These are phyloP conservation scores for Globisporangium ultimum DNA, from an alignment of 352 stramenopile species.

Conservation along the genomic window DNA sequence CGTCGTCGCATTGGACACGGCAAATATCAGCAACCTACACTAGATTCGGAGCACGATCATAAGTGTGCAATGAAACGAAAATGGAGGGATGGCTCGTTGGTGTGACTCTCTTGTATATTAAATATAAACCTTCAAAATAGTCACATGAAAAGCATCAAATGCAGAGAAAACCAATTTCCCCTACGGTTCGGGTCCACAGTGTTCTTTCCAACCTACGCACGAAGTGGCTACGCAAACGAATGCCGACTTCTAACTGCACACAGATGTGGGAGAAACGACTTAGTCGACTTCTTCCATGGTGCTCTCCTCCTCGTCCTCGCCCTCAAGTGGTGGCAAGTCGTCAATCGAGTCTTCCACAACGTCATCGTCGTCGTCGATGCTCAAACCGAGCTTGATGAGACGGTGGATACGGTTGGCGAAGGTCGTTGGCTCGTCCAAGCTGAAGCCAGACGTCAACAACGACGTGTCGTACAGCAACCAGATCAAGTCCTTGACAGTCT, in stretches of 20 bases:
- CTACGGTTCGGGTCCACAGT: constrained; percentile 5
- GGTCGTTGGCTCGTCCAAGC: constrained; percentile 97
- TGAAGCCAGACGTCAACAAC: constrained; percentile 98
- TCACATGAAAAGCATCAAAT: constrained; percentile 36
- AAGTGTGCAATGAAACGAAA: background rate
- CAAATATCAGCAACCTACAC: too few relatives aligned
- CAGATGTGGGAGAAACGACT: constrained; percentile 23
- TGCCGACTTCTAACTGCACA: background rate
- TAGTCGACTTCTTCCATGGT: constrained; percentile 99
- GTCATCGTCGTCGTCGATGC: constrained; percentile 98
- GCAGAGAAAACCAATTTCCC: constrained; percentile 21
- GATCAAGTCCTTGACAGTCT: constrained; percentile 99
- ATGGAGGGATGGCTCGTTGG: constrained; percentile 3
- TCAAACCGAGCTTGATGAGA: constrained; percentile 98
- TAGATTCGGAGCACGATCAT: too few relatives aligned
- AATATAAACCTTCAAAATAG: constrained; percentile 66
- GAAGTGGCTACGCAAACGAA: constrained; percentile 4
- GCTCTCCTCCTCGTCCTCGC: constrained; percentile 94
- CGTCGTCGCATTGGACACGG: too few relatives aligned
- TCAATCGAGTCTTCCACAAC: constrained; percentile 93
- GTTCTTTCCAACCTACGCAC: background rate
- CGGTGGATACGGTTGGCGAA: constrained; percentile 99
- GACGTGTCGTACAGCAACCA: constrained; percentile 99
- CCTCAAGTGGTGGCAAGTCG: constrained; percentile 96
- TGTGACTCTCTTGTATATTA: constrained; percentile 35